Conservation (phyloP, 2,329 filamentous ascomycete genomes). For the Bipolaris zeicola region DNA sequence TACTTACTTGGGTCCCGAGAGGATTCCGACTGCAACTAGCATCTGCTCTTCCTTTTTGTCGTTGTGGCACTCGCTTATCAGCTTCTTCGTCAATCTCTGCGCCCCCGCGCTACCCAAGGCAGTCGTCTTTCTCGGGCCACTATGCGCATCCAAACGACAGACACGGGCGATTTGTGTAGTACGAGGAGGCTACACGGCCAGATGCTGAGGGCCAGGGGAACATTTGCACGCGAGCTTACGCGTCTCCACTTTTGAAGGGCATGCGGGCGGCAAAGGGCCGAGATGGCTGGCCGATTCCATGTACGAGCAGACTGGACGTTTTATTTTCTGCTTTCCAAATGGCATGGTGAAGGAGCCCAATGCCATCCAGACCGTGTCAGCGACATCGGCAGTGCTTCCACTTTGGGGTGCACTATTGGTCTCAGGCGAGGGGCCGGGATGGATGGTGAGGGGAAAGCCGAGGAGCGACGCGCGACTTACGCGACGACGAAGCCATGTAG, state of each 20-base stretch:
- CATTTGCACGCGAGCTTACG: neutral
- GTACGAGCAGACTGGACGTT: neutral
- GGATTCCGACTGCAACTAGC: neutral
- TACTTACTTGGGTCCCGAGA: neutral
- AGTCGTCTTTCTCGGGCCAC: neutral
- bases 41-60: slow-evolving; percentile 1
- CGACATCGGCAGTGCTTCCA: slow-evolving; percentile 3
- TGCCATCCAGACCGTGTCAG: too few species aligned
- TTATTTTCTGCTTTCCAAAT: neutral
- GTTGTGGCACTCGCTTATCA: slow-evolving; percentile 10
- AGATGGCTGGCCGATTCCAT: neutral
- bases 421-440: slow-evolving; percentile 13
- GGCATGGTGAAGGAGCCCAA: too few species aligned
- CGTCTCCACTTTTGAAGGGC: neutral
- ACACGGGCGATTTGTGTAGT: neutral
- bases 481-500: slow-evolving; percentile 4
- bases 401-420: slow-evolving; percentile 4
- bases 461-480: slow-evolving; percentile 14
- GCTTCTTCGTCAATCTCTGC: neutral
- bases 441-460: slow-evolving; percentile 16
- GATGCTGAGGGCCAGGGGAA: neutral
- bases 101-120: slow-evolving; percentile 6
- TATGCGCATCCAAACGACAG: slow-evolving; percentile 1
- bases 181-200: neutral
- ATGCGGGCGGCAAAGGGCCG: neutral